These are phyloP conservation scores for Flaveria sonorensis DNA, from an alignment of 129 eudicot species.

Conservation along the genomic window DNA sequence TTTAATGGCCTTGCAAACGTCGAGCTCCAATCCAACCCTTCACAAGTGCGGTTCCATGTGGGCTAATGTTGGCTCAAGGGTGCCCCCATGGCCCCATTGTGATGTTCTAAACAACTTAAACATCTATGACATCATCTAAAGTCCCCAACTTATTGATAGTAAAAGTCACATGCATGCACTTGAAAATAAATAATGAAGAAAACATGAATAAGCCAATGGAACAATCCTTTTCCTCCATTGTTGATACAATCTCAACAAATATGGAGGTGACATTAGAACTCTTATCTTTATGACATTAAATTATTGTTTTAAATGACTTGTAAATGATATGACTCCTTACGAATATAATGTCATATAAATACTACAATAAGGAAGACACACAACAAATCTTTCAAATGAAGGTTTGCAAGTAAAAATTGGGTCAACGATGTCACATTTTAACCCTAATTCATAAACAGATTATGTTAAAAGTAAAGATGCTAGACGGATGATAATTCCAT, in stretches of 20 bases:
- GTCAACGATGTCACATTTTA: slow-evolving; percentile 16
- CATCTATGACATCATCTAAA: neutral
- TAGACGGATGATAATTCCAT: neutral
- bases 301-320: neutral
- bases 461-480: neutral
- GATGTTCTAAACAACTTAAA: too few relatives aligned
- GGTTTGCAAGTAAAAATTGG: neutral
- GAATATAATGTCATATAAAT: neutral
- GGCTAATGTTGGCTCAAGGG: too few relatives aligned
- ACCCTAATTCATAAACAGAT: slow-evolving; percentile 23
- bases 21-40: too few relatives aligned
- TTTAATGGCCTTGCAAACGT: too few relatives aligned
- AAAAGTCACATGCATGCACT: neutral
- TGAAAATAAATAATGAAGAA: neutral
- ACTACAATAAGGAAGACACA: slow-evolving; percentile 9
- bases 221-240: neutral
- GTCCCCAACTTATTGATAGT: neutral
- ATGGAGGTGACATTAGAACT: too few relatives aligned
- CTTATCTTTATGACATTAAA: too few relatives aligned
- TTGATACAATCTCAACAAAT: neutral
- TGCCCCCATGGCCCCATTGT: too few relatives aligned
- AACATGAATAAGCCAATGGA: slow-evolving; percentile 1
- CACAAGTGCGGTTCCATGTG: too few relatives aligned
- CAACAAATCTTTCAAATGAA: neutral
- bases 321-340: neutral